Percentiles rank a stretch among this genome's conserved stretches.
Evolutionary conservation across 2,329 filamentous ascomycete species (phyloP).

Genomic region (Claviceps monticola): DNA sequence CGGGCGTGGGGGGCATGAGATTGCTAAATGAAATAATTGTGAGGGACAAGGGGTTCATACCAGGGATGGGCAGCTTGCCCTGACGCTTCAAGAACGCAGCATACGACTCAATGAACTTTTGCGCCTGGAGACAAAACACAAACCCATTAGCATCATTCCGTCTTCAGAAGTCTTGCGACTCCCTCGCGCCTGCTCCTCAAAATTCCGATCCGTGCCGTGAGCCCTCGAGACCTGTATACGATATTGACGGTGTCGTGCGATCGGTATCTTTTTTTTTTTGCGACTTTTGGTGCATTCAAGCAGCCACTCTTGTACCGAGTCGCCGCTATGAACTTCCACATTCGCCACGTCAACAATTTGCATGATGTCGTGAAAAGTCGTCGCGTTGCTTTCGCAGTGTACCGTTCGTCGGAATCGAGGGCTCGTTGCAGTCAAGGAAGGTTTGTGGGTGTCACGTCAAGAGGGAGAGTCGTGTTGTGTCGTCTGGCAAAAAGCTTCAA

Average conservation of each 20-base stretch:
- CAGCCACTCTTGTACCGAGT: no score
- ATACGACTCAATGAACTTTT: conserved; percentile 81
- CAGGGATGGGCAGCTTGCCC: conserved; percentile 82
- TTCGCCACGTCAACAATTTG: not conserved
- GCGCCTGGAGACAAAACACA: conserved; percentile 44
- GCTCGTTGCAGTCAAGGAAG: not conserved
- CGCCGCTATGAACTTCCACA: no score
- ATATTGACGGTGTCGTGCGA: no score
- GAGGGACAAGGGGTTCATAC: conserved; percentile 43
- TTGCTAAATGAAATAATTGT: no score
- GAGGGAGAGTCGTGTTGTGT: not conserved
- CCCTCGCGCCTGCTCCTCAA: conserved; percentile 55
- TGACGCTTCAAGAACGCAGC: conserved; percentile 85
- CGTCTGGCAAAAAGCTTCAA: not conserved
- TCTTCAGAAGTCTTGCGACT: conserved; percentile 60
- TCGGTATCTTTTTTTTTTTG: no score
- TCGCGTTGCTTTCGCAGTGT: not conserved
- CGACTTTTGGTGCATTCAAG: no score
- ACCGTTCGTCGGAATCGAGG: not conserved
- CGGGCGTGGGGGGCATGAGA: no score
- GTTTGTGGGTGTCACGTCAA: conserved; percentile 4
- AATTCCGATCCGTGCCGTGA: conserved; percentile 13
- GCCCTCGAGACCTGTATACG: not conserved
- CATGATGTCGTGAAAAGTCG: not conserved
- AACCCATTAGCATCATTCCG: conserved; percentile 59